Evolutionary conservation across 2,329 filamentous ascomycete genomes (phyloP).

Genomic region (Penicillium sumatraense): DNA sequence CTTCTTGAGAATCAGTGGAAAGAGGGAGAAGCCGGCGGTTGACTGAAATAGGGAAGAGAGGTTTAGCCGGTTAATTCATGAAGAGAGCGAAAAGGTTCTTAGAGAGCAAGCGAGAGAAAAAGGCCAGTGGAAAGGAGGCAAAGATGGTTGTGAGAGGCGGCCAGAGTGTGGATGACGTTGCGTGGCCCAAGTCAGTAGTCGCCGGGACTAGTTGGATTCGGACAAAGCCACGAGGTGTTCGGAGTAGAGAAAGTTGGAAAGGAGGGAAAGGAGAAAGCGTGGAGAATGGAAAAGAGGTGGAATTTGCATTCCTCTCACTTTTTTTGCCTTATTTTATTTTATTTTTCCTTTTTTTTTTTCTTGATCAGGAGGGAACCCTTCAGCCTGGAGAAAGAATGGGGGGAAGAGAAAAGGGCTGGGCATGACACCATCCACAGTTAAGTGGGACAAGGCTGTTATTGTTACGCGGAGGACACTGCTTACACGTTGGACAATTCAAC

Average conservation of each 20-base stretch:
- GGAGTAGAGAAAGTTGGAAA: neutral
- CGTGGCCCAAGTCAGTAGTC: constrained; percentile 3
- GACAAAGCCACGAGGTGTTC: neutral
- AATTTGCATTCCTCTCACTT: neutral
- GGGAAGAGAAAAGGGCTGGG: neutral
- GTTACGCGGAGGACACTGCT: neutral
- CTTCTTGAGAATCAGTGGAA: constrained; percentile 10
- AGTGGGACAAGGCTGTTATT: neutral
- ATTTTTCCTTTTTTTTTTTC: no score
- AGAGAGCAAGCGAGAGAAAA: neutral
- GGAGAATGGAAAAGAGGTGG: neutral
- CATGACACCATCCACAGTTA: neutral
- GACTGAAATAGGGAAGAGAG: neutral
- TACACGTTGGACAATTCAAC: neutral
- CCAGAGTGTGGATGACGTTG: constrained; percentile 20
- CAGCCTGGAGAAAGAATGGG: neutral
- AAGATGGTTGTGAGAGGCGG: neutral
- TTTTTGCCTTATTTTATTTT: no score
- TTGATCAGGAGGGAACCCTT: neutral
- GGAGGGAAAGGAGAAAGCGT: no score
- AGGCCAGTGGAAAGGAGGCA: constrained; percentile 6
- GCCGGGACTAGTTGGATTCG: constrained; percentile 5
- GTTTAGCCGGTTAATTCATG: constrained; percentile 17
- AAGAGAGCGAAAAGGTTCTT: constrained; percentile 4
- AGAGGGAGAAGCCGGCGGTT: constrained; percentile 9